Percentiles rank a stretch among this genome's conserved stretches.
Conservation (phyloP, 78 protist species). For the Neovahlkampfia damariscottae region DNA sequence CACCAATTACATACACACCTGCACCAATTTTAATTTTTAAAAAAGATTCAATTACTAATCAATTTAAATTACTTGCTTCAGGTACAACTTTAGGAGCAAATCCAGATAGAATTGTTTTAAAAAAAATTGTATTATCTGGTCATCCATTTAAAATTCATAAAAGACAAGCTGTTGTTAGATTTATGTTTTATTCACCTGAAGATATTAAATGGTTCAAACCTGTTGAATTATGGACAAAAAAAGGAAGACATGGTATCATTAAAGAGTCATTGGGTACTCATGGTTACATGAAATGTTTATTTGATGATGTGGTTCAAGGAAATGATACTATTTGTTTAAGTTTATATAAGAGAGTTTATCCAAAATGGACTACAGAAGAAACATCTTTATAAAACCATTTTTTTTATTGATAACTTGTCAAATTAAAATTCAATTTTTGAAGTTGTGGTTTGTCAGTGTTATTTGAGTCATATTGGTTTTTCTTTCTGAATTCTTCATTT, state of each 20-base stretch:
- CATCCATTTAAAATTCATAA: conserved; percentile 63
- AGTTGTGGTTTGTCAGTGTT: too few relatives aligned
- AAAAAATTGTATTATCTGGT: conserved; percentile 85
- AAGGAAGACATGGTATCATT: conserved; percentile 88
- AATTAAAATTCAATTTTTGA: too few relatives aligned
- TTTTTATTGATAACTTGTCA: too few relatives aligned
- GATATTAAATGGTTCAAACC: conserved; percentile 94
- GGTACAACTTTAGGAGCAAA: conserved; percentile 38
- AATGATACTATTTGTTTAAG: conserved; percentile 89
- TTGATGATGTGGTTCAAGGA: conserved; percentile 58
- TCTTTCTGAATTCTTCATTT: too few relatives aligned
- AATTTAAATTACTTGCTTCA: conserved; percentile 10
- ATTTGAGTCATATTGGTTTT: too few relatives aligned
- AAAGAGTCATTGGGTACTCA: conserved; percentile 80
- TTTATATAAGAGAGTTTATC: conserved; percentile 95
- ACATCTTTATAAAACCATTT: too few relatives aligned
- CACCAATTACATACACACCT: conserved; percentile 64
- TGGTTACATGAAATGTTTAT: conserved; percentile 77
- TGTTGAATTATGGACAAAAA: conserved; percentile 87
- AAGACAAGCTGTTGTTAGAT: conserved; percentile 60
- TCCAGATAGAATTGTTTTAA: conserved; percentile 83
- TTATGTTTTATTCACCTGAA: conserved; percentile 86
- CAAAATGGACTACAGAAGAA: conserved; percentile 56
- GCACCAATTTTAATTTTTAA: conserved; percentile 56
- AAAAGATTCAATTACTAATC: not conserved